phyloP scores from a whole-genome alignment of 2,329 filamentous ascomycete species.

The Cladophialophora exuberans region DNA sequence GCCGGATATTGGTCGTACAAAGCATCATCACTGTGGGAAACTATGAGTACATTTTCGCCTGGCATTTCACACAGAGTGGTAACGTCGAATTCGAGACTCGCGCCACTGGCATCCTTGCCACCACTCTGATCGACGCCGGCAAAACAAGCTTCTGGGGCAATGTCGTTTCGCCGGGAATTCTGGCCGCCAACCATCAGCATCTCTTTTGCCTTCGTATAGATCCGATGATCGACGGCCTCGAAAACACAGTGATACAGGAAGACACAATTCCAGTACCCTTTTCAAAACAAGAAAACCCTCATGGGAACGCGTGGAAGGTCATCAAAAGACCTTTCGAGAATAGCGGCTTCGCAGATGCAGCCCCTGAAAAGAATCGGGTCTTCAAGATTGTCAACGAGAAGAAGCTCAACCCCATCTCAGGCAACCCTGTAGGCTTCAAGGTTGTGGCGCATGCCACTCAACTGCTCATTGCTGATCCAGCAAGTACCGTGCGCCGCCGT shows the following conservation, averaged over 20 bases:
- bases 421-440: constrained; percentile 60
- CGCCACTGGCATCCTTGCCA: constrained; percentile 69
- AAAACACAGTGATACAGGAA: constrained; percentile 60
- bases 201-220: constrained; percentile 71
- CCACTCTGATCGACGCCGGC: constrained; percentile 64
- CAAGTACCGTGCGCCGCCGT: constrained; percentile 52
- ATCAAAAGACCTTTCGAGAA: constrained; percentile 51
- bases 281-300: constrained; percentile 54
- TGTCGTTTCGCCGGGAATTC: constrained; percentile 69
- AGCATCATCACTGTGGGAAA: constrained; percentile 73
- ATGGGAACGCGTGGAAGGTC: constrained; percentile 55
- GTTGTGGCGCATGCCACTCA: constrained; percentile 61
- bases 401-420: constrained; percentile 57
- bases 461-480: constrained; percentile 56
- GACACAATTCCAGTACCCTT: constrained; percentile 65
- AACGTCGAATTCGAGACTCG: constrained; percentile 69
- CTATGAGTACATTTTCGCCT: constrained; percentile 74
- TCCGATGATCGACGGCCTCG: constrained; percentile 57
- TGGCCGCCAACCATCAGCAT: constrained; percentile 74
- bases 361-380: constrained; percentile 52
- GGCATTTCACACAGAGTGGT: constrained; percentile 72
- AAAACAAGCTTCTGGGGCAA: constrained; percentile 66
- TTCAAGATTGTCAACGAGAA: constrained; percentile 64
- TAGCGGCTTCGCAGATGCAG: constrained; percentile 53
- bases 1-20: constrained; percentile 68